phyloP scores from a whole-genome alignment of 225 moss, liverwort and hornwort species.

The Pleurozium schreberi region DNA sequence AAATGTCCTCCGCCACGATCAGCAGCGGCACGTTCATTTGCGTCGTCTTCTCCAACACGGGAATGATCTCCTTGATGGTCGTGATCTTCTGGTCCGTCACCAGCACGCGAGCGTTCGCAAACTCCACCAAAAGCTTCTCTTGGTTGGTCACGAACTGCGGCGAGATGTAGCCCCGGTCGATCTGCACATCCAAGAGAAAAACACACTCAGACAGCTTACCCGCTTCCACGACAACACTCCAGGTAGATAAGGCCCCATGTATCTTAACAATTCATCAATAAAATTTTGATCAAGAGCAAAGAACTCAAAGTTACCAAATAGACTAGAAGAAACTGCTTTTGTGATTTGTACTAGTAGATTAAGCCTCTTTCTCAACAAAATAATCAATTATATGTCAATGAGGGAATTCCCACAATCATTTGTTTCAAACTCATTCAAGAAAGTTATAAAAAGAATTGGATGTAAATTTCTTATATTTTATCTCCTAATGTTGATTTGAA shows the following conservation, averaged over 20 bases:
- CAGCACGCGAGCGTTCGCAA: constrained; percentile 59
- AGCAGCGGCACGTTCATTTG: constrained; percentile 81
- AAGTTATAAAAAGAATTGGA: too few relatives aligned
- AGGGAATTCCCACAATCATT: too few relatives aligned
- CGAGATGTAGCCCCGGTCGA: constrained; percentile 84
- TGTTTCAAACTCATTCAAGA: too few relatives aligned
- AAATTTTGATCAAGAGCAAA: too few relatives aligned
- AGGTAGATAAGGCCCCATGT: background rate
- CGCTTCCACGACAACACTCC: background rate
- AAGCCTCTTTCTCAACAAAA: too few relatives aligned
- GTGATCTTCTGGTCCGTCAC: constrained; percentile 93
- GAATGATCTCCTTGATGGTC: constrained; percentile 86
- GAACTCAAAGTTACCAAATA: too few relatives aligned
- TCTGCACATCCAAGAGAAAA: constrained; percentile 17
- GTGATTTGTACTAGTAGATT: too few relatives aligned
- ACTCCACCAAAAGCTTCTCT: constrained; percentile 89
- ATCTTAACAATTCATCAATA: too few relatives aligned
- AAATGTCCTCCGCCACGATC: constrained; percentile 79
- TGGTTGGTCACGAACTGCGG: constrained; percentile 93
- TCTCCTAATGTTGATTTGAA: too few relatives aligned
- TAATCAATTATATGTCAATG: too few relatives aligned
- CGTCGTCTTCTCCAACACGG: constrained; percentile 83
- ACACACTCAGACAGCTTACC: background rate
- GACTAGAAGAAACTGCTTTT: too few relatives aligned
- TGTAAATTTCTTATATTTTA: too few relatives aligned